phyloP scores from a whole-genome alignment of 2,329 filamentous ascomycete species.

The Botrytis paeoniae region DNA sequence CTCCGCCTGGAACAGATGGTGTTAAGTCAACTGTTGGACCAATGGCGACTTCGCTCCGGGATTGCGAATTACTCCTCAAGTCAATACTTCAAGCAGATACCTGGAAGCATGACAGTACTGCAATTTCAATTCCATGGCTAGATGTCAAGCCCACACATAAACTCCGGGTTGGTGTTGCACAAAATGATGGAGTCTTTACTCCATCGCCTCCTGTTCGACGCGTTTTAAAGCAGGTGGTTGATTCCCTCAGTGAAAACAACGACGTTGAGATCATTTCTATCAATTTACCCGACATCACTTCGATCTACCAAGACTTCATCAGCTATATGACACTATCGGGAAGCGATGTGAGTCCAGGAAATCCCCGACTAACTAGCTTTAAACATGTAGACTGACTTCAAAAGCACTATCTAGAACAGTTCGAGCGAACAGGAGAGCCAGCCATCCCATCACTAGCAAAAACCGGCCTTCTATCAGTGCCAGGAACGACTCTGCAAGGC shows the following conservation, averaged over 20 bases:
- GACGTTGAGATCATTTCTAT: neutral
- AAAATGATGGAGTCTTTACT: neutral
- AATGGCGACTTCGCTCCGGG: neutral
- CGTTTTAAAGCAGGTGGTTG: neutral
- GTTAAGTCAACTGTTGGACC: neutral
- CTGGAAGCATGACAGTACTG: slow-evolving; percentile 40
- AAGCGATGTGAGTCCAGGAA: slow-evolving; percentile 31
- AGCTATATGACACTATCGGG: slow-evolving; percentile 25
- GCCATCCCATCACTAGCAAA: slow-evolving; percentile 42
- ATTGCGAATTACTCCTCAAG: slow-evolving; percentile 10
- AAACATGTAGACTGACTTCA: neutral
- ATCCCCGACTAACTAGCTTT: neutral
- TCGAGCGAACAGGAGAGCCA: slow-evolving; percentile 3
- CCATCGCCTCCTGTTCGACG: slow-evolving; percentile 1
- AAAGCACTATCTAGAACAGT: neutral
- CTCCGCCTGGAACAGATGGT: neutral
- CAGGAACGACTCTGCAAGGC: slow-evolving; percentile 27
- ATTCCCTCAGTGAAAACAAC: neutral
- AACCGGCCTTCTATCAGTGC: slow-evolving; percentile 33
- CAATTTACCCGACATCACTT: slow-evolving; percentile 36
- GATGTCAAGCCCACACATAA: neutral
- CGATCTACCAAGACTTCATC: slow-evolving; percentile 50
- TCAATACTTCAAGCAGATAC: slow-evolving; percentile 16
- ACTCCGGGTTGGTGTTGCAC: neutral
- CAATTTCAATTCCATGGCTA: slow-evolving; percentile 11